Evolutionary conservation across 352 stramenopile species (phyloP).

Genomic region (Elongisporangium senticosum): DNA sequence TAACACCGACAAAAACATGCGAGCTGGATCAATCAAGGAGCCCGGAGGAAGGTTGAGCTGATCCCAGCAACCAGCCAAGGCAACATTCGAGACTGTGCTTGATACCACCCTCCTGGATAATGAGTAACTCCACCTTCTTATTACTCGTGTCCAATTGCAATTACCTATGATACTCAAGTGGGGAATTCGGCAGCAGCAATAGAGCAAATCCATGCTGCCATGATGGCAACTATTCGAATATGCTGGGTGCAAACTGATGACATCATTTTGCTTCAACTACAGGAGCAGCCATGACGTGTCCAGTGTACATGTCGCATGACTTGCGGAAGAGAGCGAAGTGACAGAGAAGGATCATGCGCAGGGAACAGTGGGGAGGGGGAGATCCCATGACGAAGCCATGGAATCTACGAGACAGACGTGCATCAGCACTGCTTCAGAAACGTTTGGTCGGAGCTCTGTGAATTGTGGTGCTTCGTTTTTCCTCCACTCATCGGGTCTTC

Average conservation of each 20-base stretch:
- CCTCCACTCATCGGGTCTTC: not conserved
- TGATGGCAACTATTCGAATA: too few species aligned
- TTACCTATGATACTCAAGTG: not conserved
- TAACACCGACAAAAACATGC: not conserved
- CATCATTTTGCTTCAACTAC: not conserved
- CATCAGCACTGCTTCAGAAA: not conserved
- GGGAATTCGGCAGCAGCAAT: too few species aligned
- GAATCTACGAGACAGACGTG: not conserved
- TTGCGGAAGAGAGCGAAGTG: not conserved
- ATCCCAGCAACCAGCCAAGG: not conserved
- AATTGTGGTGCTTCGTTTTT: not conserved
- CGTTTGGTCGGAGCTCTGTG: not conserved
- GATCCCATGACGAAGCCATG: not conserved
- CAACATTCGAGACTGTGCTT: not conserved
- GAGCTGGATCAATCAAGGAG: not conserved
- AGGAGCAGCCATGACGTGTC: not conserved
- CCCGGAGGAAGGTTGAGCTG: not conserved
- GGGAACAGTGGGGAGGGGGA: not conserved
- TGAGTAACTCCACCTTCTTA: too few species aligned
- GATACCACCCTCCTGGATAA: too few species aligned
- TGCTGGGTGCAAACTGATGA: not conserved
- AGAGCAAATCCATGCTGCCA: too few species aligned
- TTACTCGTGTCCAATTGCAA: too few species aligned
- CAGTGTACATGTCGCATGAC: not conserved
- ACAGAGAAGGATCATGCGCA: not conserved